Percentiles rank a stretch among this genome's conserved stretches.
These are phyloP conservation scores for Podaxis mareebaensis DNA, from an alignment of 768 basidiomycete genomes.

Conservation along the genomic window DNA sequence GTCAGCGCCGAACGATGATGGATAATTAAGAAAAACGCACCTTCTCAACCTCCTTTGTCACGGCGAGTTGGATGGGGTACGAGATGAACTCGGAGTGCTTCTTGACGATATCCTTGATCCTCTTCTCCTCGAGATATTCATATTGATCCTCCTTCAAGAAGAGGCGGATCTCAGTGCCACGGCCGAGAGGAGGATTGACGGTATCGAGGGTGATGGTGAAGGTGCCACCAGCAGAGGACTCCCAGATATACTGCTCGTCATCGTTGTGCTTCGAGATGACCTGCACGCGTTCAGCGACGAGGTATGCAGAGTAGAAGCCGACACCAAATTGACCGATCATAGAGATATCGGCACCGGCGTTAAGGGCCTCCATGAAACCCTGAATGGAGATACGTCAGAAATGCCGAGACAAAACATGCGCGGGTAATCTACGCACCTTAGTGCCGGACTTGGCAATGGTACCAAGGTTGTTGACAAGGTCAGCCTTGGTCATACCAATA, in stretches of 20 bases:
- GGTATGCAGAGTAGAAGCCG: slow-evolving; percentile 99
- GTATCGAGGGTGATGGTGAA: slow-evolving; percentile 98
- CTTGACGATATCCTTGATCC: slow-evolving; percentile 99
- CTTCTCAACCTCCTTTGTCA: slow-evolving; percentile 99
- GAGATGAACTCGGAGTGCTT: slow-evolving; percentile 99
- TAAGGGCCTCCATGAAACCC: slow-evolving; percentile 99
- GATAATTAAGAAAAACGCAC: slow-evolving; percentile 42
- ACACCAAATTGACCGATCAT: slow-evolving; percentile 99
- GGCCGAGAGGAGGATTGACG: slow-evolving; percentile 85
- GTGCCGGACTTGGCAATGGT: slow-evolving; percentile 95
- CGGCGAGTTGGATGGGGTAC: slow-evolving; percentile 97
- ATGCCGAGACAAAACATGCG: slow-evolving; percentile 3
- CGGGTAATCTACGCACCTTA: slow-evolving; percentile 52
- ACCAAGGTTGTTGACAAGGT: slow-evolving; percentile 98
- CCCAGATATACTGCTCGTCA: slow-evolving; percentile 99
- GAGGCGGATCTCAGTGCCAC: slow-evolving; percentile 90
- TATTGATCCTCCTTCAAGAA: slow-evolving; percentile 98
- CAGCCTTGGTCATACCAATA: slow-evolving; percentile 99
- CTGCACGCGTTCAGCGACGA: slow-evolving; percentile 97
- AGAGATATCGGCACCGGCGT: slow-evolving; percentile 84
- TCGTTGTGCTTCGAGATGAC: slow-evolving; percentile 99
- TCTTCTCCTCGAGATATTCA: slow-evolving; percentile 99
- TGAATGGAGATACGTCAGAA: slow-evolving; percentile 32
- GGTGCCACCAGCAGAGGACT: slow-evolving; percentile 99
- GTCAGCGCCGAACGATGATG: slow-evolving; percentile 12